Evolutionary conservation across 441 rosid species (phyloP).

Genomic region (Flueggea neowawraea): DNA sequence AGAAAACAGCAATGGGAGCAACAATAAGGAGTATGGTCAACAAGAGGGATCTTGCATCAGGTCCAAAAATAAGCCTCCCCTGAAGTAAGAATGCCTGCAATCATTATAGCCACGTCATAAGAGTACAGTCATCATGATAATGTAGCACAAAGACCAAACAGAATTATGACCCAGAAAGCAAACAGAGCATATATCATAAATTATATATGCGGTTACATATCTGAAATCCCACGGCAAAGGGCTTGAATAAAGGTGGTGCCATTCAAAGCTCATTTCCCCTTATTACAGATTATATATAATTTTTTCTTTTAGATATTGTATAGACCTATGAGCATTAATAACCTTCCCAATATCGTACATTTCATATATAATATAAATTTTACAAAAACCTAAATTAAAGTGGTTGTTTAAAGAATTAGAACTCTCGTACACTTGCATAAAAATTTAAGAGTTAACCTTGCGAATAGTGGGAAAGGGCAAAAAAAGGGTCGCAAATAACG

Average conservation of each 20-base stretch:
- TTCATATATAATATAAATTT: too few relatives aligned
- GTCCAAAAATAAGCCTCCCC: conserved; percentile 95
- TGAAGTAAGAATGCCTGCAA: conserved; percentile 66
- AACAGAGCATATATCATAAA: too few relatives aligned
- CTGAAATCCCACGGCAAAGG: not conserved
- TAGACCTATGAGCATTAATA: too few relatives aligned
- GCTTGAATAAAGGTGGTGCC: not conserved
- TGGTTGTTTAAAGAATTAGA: too few relatives aligned
- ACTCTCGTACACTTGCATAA: too few relatives aligned
- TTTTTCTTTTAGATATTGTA: too few relatives aligned
- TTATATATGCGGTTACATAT: not conserved
- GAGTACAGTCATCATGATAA: conserved; percentile 7
- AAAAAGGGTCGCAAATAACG: too few relatives aligned
- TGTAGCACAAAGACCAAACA: not conserved
- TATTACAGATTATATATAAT: not conserved
- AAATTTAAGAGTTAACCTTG: too few relatives aligned
- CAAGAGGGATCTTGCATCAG: conserved; percentile 78
- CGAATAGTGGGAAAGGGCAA: too few relatives aligned
- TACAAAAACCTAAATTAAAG: too few relatives aligned
- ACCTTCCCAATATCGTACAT: too few relatives aligned
- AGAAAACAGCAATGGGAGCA: conserved; percentile 67
- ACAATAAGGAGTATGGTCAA: conserved; percentile 67
- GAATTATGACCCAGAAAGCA: too few relatives aligned
- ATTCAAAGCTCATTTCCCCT: conserved; percentile 1
- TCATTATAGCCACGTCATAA: conserved; percentile 6